These are phyloP conservation scores for Colletotrichum destructivum DNA, from an alignment of 2,329 filamentous ascomycete genomes.

Conservation along the genomic window DNA sequence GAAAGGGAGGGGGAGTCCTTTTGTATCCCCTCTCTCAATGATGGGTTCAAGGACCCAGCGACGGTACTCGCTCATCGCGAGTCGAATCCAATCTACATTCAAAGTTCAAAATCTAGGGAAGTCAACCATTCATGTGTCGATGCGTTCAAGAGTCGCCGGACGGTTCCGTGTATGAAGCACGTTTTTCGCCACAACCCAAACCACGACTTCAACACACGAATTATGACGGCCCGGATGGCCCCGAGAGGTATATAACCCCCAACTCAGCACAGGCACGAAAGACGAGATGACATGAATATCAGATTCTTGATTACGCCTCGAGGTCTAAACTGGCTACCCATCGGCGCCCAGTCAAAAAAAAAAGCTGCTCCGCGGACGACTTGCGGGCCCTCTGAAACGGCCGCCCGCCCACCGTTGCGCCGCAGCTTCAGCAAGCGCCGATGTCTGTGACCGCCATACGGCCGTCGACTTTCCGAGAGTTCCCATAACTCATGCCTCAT, in stretches of 20 bases:
- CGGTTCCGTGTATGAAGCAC: too few relatives aligned
- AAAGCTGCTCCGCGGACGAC: not conserved
- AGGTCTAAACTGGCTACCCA: slow-evolving; percentile 30
- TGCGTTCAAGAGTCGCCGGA: too few relatives aligned
- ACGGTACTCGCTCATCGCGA: not conserved
- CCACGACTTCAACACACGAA: too few relatives aligned
- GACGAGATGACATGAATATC: not conserved
- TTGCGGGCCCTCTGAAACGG: not conserved
- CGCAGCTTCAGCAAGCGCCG: slow-evolving; percentile 32
- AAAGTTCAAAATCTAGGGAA: not conserved
- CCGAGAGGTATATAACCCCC: too few relatives aligned
- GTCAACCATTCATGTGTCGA: not conserved
- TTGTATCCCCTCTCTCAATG: rapidly evolving
- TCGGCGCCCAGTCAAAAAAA: slow-evolving; percentile 11
- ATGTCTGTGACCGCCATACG: slow-evolving; percentile 19
- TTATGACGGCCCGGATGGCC: too few relatives aligned
- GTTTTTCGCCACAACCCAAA: too few relatives aligned
- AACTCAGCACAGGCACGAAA: not conserved
- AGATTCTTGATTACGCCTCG: slow-evolving; percentile 37
- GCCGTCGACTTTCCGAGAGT: slow-evolving; percentile 22
- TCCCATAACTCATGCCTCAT: slow-evolving; percentile 7
- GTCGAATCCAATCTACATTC: not conserved
- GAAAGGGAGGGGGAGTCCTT: not conserved
- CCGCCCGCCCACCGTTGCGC: slow-evolving; percentile 17
- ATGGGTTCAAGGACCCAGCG: not conserved